Evolutionary conservation across 495 filamentous ascomycete genomes (phyloP).

Genomic region (Lophium mytilinum): DNA sequence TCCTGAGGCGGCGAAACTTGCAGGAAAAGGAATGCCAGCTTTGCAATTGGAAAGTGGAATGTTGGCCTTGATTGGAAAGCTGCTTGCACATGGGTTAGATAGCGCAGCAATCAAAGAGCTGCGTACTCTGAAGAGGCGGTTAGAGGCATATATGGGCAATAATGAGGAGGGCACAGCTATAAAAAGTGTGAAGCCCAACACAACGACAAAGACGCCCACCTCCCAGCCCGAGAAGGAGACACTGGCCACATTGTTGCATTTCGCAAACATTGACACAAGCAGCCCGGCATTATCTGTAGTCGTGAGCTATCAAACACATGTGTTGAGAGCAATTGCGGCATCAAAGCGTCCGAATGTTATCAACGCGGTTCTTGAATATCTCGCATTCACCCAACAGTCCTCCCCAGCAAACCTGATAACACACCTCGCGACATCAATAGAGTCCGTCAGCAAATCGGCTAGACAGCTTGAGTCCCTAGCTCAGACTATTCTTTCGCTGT

Average conservation of each 20-base stretch:
- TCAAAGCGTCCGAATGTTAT: conserved; percentile 32
- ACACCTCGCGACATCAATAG: conserved; percentile 39
- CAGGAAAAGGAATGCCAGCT: conserved; percentile 43
- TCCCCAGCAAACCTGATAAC: conserved; percentile 63
- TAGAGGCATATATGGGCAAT: conserved; percentile 34
- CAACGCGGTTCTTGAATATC: conserved; percentile 27
- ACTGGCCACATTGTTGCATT: conserved; percentile 57
- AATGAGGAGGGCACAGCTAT: conserved; percentile 1
- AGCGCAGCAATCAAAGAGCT: conserved; percentile 74
- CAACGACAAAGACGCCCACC: conserved; percentile 20
- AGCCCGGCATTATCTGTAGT: conserved; percentile 27
- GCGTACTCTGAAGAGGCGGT: conserved; percentile 54
- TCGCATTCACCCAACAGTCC: conserved; percentile 41
- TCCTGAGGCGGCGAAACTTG: conserved; percentile 41
- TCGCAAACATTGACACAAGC: conserved; percentile 30
- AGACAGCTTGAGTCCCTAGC: conserved; percentile 63
- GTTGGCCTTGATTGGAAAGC: conserved; percentile 62
- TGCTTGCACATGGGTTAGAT: conserved; percentile 64
- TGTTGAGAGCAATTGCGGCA: conserved; percentile 42
- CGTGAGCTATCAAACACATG: conserved; percentile 37
- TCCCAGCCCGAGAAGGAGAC: conserved; percentile 31
- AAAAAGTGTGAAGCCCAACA: conserved; percentile 14
- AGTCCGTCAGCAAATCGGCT: conserved; percentile 50
- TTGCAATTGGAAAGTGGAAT: conserved; percentile 80
- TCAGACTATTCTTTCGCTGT: conserved; percentile 56